Evolutionary conservation across 129 eudicot genomes (phyloP).

Genomic region (Ambrosia trifida): DNA sequence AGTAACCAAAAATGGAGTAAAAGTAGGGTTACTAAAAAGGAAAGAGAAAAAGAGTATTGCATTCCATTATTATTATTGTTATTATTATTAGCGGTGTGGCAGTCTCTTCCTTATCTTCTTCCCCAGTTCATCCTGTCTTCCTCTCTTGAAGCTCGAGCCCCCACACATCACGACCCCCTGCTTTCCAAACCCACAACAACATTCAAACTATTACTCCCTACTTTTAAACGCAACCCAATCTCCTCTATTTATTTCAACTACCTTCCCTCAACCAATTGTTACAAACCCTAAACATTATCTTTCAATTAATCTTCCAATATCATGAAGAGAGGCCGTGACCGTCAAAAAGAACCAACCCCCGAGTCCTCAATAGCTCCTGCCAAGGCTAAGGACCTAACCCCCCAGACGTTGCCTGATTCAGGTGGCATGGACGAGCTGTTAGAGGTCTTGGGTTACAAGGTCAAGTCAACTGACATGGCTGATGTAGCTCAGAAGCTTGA

Average conservation of each 20-base stretch:
- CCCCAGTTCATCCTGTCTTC: conserved; percentile 42
- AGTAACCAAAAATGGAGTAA: background rate
- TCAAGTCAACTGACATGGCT: conserved; percentile 70
- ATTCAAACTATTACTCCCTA: conserved; percentile 11
- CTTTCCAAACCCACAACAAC: conserved; percentile 30
- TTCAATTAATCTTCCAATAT: background rate
- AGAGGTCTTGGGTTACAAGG: conserved; percentile 75
- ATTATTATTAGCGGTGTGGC: conserved; percentile 17
- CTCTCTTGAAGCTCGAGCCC: conserved; percentile 78
- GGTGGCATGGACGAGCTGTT: conserved; percentile 82
- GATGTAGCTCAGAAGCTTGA: conserved; percentile 76
- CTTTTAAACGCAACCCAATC: conserved; percentile 19
- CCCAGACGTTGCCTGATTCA: conserved; percentile 42
- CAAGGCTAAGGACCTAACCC: conserved; percentile 39
- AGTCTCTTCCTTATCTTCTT: conserved; percentile 54
- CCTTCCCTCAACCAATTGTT: conserved; percentile 31
- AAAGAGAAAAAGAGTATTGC: background rate
- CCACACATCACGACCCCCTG: conserved; percentile 54
- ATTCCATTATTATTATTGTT: conserved; percentile 12
- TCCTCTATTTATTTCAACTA: conserved; percentile 36
- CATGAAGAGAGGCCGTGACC: conserved; percentile 71
- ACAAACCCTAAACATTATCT: background rate
- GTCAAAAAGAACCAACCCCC: conserved; percentile 31
- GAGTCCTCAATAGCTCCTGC: conserved; percentile 26
- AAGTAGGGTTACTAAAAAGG: conserved; percentile 5